Conservation (phyloP, 2,329 filamentous ascomycete genomes). For the Ascochyta pisi region DNA sequence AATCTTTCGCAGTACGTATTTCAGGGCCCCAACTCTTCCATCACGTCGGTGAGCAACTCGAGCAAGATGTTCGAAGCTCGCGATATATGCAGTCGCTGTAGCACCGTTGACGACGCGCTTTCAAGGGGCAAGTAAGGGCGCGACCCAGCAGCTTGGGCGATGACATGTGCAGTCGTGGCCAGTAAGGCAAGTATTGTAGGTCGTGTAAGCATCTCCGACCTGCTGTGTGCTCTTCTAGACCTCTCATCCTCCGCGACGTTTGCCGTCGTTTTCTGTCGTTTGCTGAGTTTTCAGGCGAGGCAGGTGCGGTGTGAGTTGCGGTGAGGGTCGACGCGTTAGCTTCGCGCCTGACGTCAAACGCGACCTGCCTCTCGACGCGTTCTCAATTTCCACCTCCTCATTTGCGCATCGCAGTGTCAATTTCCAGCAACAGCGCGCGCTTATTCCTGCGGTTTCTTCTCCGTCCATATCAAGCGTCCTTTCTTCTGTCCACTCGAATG, state of each 20-base stretch:
- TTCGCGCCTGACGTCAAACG: constrained; percentile 30
- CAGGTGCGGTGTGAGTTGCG: constrained; percentile 12
- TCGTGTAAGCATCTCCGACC: background rate
- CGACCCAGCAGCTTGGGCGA: background rate
- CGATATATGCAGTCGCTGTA: background rate
- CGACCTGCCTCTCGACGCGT: constrained; percentile 14
- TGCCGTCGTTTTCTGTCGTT: background rate
- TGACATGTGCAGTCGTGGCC: background rate
- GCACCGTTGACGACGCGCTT: background rate
- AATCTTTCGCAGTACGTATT: background rate
- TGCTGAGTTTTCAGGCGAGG: constrained; percentile 2
- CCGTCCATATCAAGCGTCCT: background rate
- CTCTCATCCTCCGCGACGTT: background rate
- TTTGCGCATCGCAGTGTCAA: constrained; percentile 15
- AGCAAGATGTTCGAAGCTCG: background rate
- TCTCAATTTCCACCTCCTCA: constrained; percentile 13
- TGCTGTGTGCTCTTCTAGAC: background rate
- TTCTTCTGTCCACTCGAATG: constrained; percentile 13
- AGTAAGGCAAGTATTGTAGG: background rate
- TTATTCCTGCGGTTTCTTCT: constrained; percentile 7
- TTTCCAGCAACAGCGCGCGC: constrained; percentile 12
- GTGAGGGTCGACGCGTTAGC: constrained; percentile 19
- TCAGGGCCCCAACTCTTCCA: background rate
- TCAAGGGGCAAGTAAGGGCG: background rate
- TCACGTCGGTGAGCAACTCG: background rate